Conservation (phyloP, 495 filamentous ascomycete species). For the Penicillium subrubescens region DNA sequence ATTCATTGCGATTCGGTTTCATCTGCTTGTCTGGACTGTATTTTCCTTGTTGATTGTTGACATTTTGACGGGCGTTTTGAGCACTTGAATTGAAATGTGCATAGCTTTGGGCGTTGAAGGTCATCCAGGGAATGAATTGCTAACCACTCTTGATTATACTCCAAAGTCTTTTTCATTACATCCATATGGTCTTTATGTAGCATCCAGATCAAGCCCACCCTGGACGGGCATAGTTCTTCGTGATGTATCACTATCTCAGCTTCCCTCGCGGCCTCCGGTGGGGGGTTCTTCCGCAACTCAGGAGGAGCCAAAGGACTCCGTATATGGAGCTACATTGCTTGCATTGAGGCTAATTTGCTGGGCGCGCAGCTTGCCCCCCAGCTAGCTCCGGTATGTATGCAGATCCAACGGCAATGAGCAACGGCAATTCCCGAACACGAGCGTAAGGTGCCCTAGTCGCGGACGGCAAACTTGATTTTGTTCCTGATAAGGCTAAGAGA, state of each 20-base stretch:
- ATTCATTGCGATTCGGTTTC: constrained; percentile 13
- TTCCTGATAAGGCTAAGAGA: not conserved
- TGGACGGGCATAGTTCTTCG: not conserved
- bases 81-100: constrained; percentile 26
- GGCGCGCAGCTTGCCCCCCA: not conserved
- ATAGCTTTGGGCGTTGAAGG: constrained; percentile 34
- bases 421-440: constrained; percentile 3
- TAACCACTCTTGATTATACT: constrained; percentile 5
- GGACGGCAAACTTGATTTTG: not conserved
- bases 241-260: not conserved
- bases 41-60: not conserved
- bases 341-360: not conserved
- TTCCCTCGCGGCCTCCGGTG: not conserved
- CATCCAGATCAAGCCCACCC: not conserved
- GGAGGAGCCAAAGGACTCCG: not conserved
- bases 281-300: not conserved
- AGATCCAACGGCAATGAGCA: not conserved
- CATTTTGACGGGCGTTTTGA: constrained; percentile 20
- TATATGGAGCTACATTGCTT: not conserved
- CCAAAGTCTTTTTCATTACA: not conserved
- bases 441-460: not conserved
- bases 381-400: not conserved
- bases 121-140: constrained; percentile 13
- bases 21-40: constrained; percentile 10
- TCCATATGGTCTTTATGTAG: not conserved